A percentile compares a stretch with the other conserved stretches of the same genome.
Evolutionary conservation across 179 eudicot genomes (phyloP).

Genomic region (Beta lomatogona): DNA sequence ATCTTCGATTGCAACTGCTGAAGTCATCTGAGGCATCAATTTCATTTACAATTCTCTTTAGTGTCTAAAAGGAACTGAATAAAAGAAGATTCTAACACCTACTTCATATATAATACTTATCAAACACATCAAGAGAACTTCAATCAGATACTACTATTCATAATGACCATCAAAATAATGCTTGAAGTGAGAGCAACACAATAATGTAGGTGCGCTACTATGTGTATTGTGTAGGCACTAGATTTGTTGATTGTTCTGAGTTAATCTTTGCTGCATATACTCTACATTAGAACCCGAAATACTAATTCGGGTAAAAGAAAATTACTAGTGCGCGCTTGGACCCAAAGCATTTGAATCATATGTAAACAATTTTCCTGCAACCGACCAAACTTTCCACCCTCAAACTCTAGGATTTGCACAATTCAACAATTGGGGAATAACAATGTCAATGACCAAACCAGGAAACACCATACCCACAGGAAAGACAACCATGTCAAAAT

Average conservation of each 20-base stretch:
- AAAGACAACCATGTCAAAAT: not conserved
- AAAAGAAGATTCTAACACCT: not conserved
- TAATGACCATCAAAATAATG: no score
- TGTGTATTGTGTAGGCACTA: not conserved
- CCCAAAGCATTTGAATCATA: not conserved
- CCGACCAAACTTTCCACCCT: conserved; percentile 2
- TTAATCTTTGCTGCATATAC: not conserved
- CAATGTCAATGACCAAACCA: not conserved
- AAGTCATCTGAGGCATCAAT: conserved; percentile 69
- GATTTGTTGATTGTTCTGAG: not conserved
- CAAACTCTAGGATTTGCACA: not conserved
- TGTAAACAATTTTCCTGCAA: not conserved
- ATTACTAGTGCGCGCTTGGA: not conserved
- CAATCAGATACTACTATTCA: not conserved
- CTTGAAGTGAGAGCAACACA: not conserved
- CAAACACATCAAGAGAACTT: not conserved
- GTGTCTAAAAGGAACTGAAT: not conserved
- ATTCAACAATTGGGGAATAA: not conserved
- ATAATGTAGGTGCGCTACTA: not conserved
- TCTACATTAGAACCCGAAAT: not conserved
- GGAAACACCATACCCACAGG: not conserved
- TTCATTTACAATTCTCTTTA: not conserved
- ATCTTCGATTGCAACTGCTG: conserved; percentile 95
- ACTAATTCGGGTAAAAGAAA: not conserved
- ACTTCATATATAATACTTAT: not conserved